Evolutionary conservation across 163 green algal genomes (phyloP), one percentile per base, ranked within the genome.

Genomic region (Volvox carteri): DNA sequence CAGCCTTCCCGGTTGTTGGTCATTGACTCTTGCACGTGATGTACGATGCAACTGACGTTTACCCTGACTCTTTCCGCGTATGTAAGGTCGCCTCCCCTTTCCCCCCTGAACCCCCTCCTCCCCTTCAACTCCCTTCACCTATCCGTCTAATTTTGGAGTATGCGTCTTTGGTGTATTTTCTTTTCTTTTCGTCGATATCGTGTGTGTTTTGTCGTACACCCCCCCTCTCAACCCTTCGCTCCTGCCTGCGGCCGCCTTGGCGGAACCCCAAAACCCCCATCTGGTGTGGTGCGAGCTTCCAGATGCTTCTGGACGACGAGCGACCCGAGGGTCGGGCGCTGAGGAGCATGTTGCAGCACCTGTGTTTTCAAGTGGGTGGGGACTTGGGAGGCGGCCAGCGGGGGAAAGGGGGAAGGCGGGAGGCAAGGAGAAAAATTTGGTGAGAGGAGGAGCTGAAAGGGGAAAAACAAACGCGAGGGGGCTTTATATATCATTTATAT

Each of bases 281-380:
- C 12, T 58, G 19, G 25, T 19, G 28, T 65, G 5, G 28, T 48
- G 1, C 52, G 2, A 11, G 35, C 39, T 33, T 65, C 28, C 81
- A 79, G 65, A 87, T 87, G 81, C 65, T 87, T 44, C 81, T 78
- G 65, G 67, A 87, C 46, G 11, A 62, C 0, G 21, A 56, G 2
- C 65, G 65, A 2, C 33, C 46, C 2, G 81, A 87, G 16, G 25
- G 46, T 30, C 5, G 39, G 46, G 58, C 81, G 46, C 81, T 87
- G 2, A 62, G 75, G 4, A 80, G 65, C 81, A 87, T 77, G 65
- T 25, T 87, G 65, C 81, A 80, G 65, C 65, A 80, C 46, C 81
- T 87, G 30, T 87, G 81, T 65, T 80, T 87, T 46, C 81, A 87
- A 65, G 81, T 80, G 19, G 30, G 65, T n/a, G 3, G n/a, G 25